These are phyloP conservation scores for Fusarium pseudonygamai DNA, from an alignment of 2,329 filamentous ascomycete genomes.

Conservation along the genomic window DNA sequence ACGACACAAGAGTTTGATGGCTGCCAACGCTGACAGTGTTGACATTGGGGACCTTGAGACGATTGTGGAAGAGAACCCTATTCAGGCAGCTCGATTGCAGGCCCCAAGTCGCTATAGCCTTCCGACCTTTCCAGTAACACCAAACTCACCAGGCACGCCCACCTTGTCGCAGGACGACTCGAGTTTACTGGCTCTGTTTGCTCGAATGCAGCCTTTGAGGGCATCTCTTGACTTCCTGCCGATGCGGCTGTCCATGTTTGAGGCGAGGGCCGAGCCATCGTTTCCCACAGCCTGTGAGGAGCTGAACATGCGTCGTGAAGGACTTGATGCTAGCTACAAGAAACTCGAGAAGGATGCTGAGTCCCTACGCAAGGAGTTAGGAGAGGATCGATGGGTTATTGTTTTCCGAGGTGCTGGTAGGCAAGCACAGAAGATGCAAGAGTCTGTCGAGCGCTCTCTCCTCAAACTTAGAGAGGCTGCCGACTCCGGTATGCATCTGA, in stretches of 20 bases:
- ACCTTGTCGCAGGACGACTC: constrained; percentile 80
- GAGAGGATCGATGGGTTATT: constrained; percentile 94
- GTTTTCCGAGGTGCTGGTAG: constrained; percentile 93
- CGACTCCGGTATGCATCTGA: constrained; percentile 77
- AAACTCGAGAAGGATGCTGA: constrained; percentile 92
- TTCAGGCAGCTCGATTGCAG: constrained; percentile 60
- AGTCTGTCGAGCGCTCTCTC: constrained; percentile 90
- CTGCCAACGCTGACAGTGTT: constrained; percentile 68
- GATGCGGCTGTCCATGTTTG: constrained; percentile 91
- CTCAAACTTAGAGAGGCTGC: constrained; percentile 82
- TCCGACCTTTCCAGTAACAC: constrained; percentile 69
- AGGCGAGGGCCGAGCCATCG: constrained; percentile 76
- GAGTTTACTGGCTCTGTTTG: constrained; percentile 87
- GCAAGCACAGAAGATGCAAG: constrained; percentile 96
- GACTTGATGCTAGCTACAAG: constrained; percentile 85
- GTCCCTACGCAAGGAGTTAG: constrained; percentile 85
- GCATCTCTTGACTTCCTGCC: constrained; percentile 95
- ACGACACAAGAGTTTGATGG: constrained; percentile 80
- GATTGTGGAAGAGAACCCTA: constrained; percentile 87
- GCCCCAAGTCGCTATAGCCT: constrained; percentile 75
- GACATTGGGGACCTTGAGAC: constrained; percentile 93
- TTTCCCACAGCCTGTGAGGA: constrained; percentile 95
- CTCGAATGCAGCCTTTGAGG: constrained; percentile 91
- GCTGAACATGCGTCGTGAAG: constrained; percentile 76
- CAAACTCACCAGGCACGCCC: constrained; percentile 66